These are phyloP conservation scores for Erodium maritimum DNA, from an alignment of 345 rosid genomes.

Conservation along the genomic window DNA sequence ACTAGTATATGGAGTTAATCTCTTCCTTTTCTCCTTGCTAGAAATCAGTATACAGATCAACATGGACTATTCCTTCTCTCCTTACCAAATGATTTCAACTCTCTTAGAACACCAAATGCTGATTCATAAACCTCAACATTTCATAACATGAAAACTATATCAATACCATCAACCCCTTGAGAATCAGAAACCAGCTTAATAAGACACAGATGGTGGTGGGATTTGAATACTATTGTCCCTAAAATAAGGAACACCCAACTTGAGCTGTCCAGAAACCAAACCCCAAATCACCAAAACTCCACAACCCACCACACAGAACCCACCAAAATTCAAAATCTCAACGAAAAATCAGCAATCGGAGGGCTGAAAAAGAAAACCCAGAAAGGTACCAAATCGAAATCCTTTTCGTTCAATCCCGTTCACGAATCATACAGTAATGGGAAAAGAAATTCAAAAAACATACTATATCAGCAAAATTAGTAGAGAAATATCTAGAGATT, in stretches of 20 bases:
- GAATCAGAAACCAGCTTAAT: not conserved
- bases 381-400: too few relatives aligned
- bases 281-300: conserved; percentile 11
- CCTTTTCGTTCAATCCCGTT: too few relatives aligned
- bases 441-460: too few relatives aligned
- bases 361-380: not conserved
- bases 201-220: not conserved
- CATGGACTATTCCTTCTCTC: too few relatives aligned
- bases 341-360: not conserved
- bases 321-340: conserved; percentile 6
- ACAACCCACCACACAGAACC: conserved; percentile 2
- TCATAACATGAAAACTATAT: not conserved
- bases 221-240: not conserved
- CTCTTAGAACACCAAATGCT: not conserved
- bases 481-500: too few relatives aligned
- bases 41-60: not conserved
- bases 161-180: not conserved
- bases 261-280: conserved; percentile 2
- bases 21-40: not conserved
- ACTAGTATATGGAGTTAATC: not conserved
- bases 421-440: too few relatives aligned
- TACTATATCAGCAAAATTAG: not conserved
- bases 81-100: too few relatives aligned
- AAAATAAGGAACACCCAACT: conserved; percentile 3
- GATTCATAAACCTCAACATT: not conserved